Evolutionary conservation across 352 stramenopile genomes (phyloP).

Genomic region (Phytophthora hibernalis): DNA sequence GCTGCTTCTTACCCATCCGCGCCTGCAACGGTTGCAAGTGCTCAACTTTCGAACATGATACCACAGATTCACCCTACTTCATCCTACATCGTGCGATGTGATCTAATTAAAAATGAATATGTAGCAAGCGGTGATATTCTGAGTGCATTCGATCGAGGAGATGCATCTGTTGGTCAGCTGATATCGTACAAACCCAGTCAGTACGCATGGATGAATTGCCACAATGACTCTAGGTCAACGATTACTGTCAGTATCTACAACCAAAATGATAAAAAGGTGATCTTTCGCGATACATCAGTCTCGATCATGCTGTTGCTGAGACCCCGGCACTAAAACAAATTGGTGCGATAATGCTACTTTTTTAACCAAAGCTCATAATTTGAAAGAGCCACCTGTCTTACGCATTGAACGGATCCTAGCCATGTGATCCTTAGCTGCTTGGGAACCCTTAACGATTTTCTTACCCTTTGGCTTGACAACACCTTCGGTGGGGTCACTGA

Average conservation of each 20-base stretch:
- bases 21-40: neutral
- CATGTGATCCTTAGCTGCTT: no score
- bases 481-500: no score
- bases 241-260: slow-evolving; percentile 21
- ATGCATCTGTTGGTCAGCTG: slow-evolving; percentile 9
- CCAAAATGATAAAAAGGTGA: neutral
- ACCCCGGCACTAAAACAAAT: neutral
- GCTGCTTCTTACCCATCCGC: slow-evolving; percentile 8
- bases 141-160: neutral
- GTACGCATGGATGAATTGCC: slow-evolving; percentile 13
- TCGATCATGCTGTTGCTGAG: slow-evolving; percentile 17
- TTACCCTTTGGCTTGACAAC: no score
- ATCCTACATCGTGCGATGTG: no score
- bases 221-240: slow-evolving; percentile 9
- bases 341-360: neutral
- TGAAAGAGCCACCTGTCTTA: no score
- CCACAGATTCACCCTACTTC: neutral
- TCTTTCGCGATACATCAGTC: neutral
- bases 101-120: neutral
- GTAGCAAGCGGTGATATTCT: neutral
- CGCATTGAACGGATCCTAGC: no score
- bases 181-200: slow-evolving; percentile 14
- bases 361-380: no score
- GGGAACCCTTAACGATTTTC: no score
- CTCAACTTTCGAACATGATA: neutral